Evolutionary conservation across 805 yeast species (phyloP).

Genomic region (Lipomyces kockii): DNA sequence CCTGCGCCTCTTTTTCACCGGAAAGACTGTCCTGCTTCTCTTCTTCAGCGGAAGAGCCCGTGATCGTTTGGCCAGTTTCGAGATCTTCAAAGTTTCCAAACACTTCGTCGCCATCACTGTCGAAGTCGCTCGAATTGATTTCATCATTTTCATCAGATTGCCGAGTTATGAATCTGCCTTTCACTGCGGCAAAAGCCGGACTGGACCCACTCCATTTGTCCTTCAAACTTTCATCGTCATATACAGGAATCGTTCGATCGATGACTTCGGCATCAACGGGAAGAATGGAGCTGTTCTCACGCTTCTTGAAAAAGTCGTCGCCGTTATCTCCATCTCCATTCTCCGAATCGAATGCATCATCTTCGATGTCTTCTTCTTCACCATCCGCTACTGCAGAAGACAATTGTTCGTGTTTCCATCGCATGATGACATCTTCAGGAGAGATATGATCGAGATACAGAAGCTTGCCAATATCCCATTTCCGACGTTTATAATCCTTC

Average conservation of each 20-base stretch:
- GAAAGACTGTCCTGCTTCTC: conserved; percentile 45
- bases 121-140: conserved; percentile 49
- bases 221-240: conserved; percentile 26
- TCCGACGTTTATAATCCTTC: conserved; percentile 61
- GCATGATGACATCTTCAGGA: conserved; percentile 69
- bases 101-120: conserved; percentile 58
- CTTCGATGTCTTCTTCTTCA: conserved; percentile 50
- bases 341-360: conserved; percentile 17
- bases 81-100: conserved; percentile 46
- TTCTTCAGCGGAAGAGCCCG: conserved; percentile 50
- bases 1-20: conserved; percentile 28
- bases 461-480: conserved; percentile 81
- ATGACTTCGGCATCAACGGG: conserved; percentile 25
- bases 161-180: conserved; percentile 35
- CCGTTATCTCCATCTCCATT: conserved; percentile 36
- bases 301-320: conserved; percentile 42
- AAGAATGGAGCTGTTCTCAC: conserved; percentile 39
- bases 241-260: conserved; percentile 35
- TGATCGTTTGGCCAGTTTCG: conserved; percentile 47
- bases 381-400: conserved; percentile 51
- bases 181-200: conserved; percentile 19
- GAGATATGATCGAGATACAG: conserved; percentile 78
- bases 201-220: conserved; percentile 37
- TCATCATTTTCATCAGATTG: conserved; percentile 42
- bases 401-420: conserved; percentile 63